Conservation (phyloP, 768 basidiomycete genomes). For the Lentinus brumalis region DNA sequence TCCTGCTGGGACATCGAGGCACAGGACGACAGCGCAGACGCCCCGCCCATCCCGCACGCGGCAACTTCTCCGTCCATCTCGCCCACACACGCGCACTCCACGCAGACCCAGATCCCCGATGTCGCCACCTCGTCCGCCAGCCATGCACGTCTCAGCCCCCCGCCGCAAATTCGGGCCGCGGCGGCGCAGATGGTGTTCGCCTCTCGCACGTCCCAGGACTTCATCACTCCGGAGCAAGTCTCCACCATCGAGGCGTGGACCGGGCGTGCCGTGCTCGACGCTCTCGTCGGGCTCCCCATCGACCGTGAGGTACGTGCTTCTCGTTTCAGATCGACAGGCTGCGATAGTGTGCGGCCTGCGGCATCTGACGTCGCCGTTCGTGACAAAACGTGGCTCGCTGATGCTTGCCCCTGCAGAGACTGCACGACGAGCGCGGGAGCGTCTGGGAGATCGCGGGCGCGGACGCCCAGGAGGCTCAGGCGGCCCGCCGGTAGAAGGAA, state of each 20-base stretch:
- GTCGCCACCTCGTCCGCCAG: conserved; percentile 17
- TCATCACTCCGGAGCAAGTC: conserved; percentile 73
- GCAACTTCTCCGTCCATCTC: conserved; percentile 44
- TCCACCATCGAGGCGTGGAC: conserved; percentile 61
- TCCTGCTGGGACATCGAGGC: conserved; percentile 56
- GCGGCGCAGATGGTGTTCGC: conserved; percentile 84
- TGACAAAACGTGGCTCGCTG: background rate
- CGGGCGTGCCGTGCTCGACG: conserved; percentile 60
- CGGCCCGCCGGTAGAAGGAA: background rate
- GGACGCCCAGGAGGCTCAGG: background rate
- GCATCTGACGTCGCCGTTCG: no score
- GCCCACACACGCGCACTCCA: conserved; percentile 23
- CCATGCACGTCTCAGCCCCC: conserved; percentile 14
- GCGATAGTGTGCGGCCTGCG: background rate
- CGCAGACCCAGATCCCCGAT: conserved; percentile 19
- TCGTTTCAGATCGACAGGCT: conserved; percentile 9
- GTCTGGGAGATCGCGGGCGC: conserved; percentile 21
- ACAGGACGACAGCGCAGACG: conserved; percentile 20
- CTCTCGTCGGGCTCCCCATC: conserved; percentile 51
- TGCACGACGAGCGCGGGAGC: conserved; percentile 23
- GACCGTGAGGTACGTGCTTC: conserved; percentile 48
- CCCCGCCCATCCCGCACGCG: conserved; percentile 47
- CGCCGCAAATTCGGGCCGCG: conserved; percentile 64
- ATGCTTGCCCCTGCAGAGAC: conserved; percentile 7
- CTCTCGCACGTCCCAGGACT: conserved; percentile 67